Base-by-base conservation (phyloP, 306 rosid species). In the Medicago arabica region DNA sequence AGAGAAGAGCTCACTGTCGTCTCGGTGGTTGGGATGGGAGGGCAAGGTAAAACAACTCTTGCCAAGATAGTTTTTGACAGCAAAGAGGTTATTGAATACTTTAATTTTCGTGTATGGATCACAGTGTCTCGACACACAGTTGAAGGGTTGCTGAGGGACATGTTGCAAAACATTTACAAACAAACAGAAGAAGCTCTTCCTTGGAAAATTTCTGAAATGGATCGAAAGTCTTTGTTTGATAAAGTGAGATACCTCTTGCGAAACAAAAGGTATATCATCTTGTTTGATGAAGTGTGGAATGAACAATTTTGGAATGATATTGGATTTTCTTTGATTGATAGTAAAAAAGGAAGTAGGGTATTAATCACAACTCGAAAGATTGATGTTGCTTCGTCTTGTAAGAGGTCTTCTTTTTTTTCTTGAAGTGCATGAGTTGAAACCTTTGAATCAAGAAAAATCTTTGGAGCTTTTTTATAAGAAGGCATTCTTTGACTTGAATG, bases 1-100 rank as follows among this genome's bases (percentile, higher is more conserved):
- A 1, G 14, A 34, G 0, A 1, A 18, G 43, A 59, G 1, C 53
- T 75, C 8, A 60, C 64, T 3, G 76, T 77, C 0, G n/a, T 78
- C 14, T 47, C 55, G 18, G 34, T 77, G 2, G 64, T 69, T 0
- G 76, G 44, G 2, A 36, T 60, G 23, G 34, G 71, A 34, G 81
- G 81, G 4, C 15, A 1, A 0, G 81, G 81, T 0, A 78, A 69
- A 60, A 69, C 76, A 2, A 78, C 76, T 46, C 81, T 78, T 44
- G 76, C 76, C 18, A 78, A 14, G 10, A n/a, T 38, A 15, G 76
- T 69, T 54, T 76, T 25, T 69, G 50, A 67, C 10, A 23, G 40
- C 78, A 4, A 1, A 0, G 8, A 12, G 0, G 9, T 59, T 15
- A 23, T 15, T 10, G 36, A 1, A 0, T 7, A 19, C 9, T 78